Base-by-base conservation (phyloP, 192 early-diverging fungal species). In the Coemansia sp. region DNA sequence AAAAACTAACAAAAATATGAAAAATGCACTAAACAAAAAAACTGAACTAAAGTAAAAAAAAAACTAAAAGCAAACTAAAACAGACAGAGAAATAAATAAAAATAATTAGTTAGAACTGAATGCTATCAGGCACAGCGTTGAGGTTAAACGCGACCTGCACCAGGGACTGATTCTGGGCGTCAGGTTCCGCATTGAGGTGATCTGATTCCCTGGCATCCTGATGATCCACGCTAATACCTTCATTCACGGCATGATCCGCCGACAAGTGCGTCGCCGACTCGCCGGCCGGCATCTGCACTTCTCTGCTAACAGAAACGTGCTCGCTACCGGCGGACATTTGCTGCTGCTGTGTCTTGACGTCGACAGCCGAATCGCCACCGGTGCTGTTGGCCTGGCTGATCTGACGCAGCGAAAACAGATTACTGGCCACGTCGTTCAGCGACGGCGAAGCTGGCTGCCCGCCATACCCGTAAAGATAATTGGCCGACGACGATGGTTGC, bases 321-420 rank as follows among this genome's bases (percentile, higher is more conserved):
- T 5, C 39, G 5, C 5, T 58, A 64, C 0, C 64, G 18, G 41
- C 68, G 22, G 22, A 28, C 22, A 28, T 28, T 28, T 28, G 22
- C 22, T 51, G 14, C 36, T 17, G 51, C 51, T 61, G 60, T 36
- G 38, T 3, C 56, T 41, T 48, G 8, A 48, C 45, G 14, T 48
- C 12, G 17, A 48, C 12, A 12, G 45, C 45, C 5, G 45, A 48
- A 4, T 48, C 45, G 45, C 45, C 45, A 5, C 45, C 14, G 12
- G 45, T 15, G 17, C 14, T 48, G 17, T 8, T 48, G 45, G 9
- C 17, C 39, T 65, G 64, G 17, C 64, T 54, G 35, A 65, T 36
- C 36, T 80, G 78, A 0, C 79, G 52, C 48, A 82, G 45, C 32
- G 79, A 76, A 57, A 78, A 83, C 52, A 83, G 55, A 39, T 78